Evolutionary conservation across 1,284 basidiomycete species (phyloP).

Genomic region (Boletellus deceptivus): DNA sequence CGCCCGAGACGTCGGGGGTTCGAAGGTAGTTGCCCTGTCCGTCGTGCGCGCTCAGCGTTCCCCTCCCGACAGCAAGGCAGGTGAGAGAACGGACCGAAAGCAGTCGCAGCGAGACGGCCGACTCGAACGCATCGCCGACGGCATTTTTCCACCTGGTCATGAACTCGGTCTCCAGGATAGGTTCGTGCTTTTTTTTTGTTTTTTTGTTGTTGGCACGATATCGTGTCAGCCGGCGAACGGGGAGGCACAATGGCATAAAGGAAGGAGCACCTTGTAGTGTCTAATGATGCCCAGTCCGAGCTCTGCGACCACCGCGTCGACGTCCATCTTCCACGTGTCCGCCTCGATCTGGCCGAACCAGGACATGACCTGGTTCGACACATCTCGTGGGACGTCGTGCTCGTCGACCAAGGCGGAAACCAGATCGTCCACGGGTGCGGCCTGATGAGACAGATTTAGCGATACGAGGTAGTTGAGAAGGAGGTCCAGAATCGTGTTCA

Average conservation of each 20-base stretch:
- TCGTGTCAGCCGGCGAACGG: constrained; percentile 5
- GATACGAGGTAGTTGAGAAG: constrained; percentile 71
- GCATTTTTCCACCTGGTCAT: constrained; percentile 63
- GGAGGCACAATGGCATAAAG: too few species aligned
- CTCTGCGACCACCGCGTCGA: constrained; percentile 56
- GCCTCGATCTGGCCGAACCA: constrained; percentile 74
- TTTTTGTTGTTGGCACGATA: not conserved
- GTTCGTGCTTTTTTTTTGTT: constrained; percentile 46
- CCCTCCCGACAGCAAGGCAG: not conserved
- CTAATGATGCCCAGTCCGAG: constrained; percentile 72
- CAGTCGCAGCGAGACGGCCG: constrained; percentile 53
- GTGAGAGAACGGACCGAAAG: constrained; percentile 54
- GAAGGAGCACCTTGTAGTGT: constrained; percentile 51
- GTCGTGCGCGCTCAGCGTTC: not conserved
- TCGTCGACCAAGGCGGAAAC: constrained; percentile 60
- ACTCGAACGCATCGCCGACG: constrained; percentile 74
- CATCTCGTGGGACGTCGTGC: constrained; percentile 65
- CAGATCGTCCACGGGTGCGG: constrained; percentile 54
- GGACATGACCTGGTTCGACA: constrained; percentile 66
- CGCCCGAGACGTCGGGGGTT: constrained; percentile 26
- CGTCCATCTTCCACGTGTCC: constrained; percentile 64
- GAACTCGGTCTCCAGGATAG: constrained; percentile 56
- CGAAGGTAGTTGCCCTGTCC: constrained; percentile 71
- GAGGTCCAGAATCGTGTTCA: constrained; percentile 69
- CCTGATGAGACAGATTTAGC: constrained; percentile 46